A percentile compares a stretch with the other conserved stretches of the same genome.
Conservation (phyloP, 1,284 basidiomycete genomes). For the Trichosporon asahii region DNA sequence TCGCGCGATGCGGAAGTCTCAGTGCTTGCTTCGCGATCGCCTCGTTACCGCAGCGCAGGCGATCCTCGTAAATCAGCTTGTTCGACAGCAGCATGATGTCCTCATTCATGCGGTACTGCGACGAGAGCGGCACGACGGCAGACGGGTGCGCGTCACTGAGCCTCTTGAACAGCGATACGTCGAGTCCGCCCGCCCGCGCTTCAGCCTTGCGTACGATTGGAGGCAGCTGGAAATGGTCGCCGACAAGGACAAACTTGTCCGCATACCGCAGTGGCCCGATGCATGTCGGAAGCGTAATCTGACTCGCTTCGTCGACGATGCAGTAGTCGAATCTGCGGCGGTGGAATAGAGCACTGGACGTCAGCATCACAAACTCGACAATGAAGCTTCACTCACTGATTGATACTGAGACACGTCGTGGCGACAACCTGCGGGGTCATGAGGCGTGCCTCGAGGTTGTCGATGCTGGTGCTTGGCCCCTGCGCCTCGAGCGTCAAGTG, state of each 20-base stretch:
- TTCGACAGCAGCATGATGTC: slow-evolving; percentile 96
- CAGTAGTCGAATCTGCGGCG: slow-evolving; percentile 90
- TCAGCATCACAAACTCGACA: slow-evolving; percentile 9
- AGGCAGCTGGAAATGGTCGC: slow-evolving; percentile 94
- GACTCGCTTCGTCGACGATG: slow-evolving; percentile 97
- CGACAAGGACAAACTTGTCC: slow-evolving; percentile 87
- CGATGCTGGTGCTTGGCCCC: slow-evolving; percentile 61
- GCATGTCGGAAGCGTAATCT: slow-evolving; percentile 93
- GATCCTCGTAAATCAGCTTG: slow-evolving; percentile 75
- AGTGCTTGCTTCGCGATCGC: slow-evolving; percentile 64
- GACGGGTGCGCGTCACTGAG: slow-evolving; percentile 80
- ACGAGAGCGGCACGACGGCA: slow-evolving; percentile 74
- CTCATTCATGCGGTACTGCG: slow-evolving; percentile 95
- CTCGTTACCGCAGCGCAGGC: slow-evolving; percentile 73
- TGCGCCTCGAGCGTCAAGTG: slow-evolving; percentile 65
- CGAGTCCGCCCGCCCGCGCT: slow-evolving; percentile 80
- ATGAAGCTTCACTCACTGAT: slow-evolving; percentile 64
- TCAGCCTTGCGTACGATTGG: slow-evolving; percentile 77
- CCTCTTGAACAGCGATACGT: slow-evolving; percentile 82
- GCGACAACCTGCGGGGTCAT: slow-evolving; percentile 89
- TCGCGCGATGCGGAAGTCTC: slow-evolving; percentile 56
- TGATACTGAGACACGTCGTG: slow-evolving; percentile 87
- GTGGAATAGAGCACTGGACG: slow-evolving; percentile 71
- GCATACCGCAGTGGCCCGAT: slow-evolving; percentile 88
- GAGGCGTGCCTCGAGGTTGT: slow-evolving; percentile 72